Base-by-base conservation (phyloP, 2,329 filamentous ascomycete genomes). In the Seiridium unicorne region DNA sequence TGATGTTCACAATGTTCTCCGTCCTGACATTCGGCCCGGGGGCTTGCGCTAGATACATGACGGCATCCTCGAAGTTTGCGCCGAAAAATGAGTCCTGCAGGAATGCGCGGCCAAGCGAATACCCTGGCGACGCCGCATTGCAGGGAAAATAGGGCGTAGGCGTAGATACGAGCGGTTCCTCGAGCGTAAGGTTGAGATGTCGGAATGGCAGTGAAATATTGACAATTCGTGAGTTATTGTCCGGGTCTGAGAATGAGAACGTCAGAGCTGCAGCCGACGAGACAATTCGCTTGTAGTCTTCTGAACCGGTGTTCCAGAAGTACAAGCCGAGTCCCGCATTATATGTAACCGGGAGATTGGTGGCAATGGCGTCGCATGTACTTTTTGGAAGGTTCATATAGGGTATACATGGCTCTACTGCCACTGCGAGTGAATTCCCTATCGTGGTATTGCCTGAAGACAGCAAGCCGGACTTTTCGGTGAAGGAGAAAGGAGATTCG, bases 11-110 rank as follows among this genome's bases (percentile, higher is more conserved):
- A 40, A 44, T 10, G 34, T 40, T 44, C n/a, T 10, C 56, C 5
- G 60, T 35, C 55, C 46, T 6, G 59, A 68, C 51, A 18, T 57
- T 64, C 0, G 73, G 74, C 0, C 73, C 73, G 0, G 73, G 73
- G 1, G 72, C 73, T 55, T 76, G 74, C 1, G 66, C 73, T 4
- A 76, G 60, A 63, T 69, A 76, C 55, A 63, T 65, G 13, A 58
- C 64, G 5, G 62, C 60, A 4, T 53, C 40, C 11, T 69, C 62
- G 66, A 70, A 76, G 55, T 76, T 75, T 13, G 68, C 70, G 3
- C 69, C 74, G 1, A 78, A 49, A 49, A 79, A 78, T 1, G 77
- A 73, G 7, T 76, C 75, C 61, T 80, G 78, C 0, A 79, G 66
- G 61, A 79, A 80, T 0, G 75, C 73, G 4, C 76, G 72, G 1